phyloP scores from a whole-genome alignment of 1,139 yeast genomes.

The Pneumocystis murina region DNA sequence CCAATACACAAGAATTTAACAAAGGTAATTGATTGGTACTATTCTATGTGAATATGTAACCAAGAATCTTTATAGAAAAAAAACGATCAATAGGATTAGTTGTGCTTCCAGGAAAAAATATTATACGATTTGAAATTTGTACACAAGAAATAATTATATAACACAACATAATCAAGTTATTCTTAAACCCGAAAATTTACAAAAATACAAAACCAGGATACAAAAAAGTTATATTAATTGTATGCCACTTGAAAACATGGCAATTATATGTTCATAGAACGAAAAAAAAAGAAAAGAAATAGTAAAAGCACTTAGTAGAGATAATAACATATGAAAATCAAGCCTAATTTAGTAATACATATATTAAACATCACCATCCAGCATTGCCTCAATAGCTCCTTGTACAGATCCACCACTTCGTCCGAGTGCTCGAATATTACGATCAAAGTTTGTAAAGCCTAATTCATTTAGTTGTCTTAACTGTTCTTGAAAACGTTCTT shows the following conservation, averaged over 20 bases:
- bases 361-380: constrained; percentile 32
- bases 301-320: not conserved
- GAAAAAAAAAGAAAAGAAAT: not conserved
- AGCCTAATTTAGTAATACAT: not conserved
- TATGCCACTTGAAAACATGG: not conserved
- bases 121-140: not conserved
- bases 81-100: not conserved
- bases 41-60: not conserved
- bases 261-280: not conserved
- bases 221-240: not conserved
- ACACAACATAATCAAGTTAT: not conserved
- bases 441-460: constrained; percentile 89
- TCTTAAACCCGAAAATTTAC: not conserved
- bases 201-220: not conserved
- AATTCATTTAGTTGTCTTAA: constrained; percentile 86
- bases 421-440: constrained; percentile 79
- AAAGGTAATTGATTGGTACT: not conserved
- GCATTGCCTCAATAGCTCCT: constrained; percentile 82
- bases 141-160: not conserved
- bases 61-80: not conserved
- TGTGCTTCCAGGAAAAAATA: not conserved
- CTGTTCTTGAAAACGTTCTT: constrained; percentile 82
- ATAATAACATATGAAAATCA: not conserved
- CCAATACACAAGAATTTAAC: not conserved
- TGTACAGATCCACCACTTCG: constrained; percentile 95